Base-by-base conservation (phyloP, 2,329 filamentous ascomycete species). In the Fusarium hainanense region DNA sequence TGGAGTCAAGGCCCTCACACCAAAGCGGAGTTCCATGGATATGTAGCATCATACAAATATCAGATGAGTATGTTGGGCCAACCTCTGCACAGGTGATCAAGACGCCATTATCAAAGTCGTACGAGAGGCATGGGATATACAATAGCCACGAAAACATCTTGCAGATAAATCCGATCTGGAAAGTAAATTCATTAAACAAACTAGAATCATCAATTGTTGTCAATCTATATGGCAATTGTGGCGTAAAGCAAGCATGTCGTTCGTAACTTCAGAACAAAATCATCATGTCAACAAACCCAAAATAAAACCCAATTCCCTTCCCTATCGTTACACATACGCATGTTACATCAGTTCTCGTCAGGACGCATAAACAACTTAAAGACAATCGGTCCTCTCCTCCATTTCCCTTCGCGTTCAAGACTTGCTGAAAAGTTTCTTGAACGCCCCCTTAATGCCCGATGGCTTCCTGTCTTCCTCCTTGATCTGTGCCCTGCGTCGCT, bases 401-500 rank as follows among this genome's bases (percentile, higher is more conserved):
- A 37, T 43, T 68, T 49, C n/a, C 50, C 32, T 55, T 55, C 54
- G 42, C 56, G 57, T 50, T 74, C 59, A 72, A 54, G 62, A 72
- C 50, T 69, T 63, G 21, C 70, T 63, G 58, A 77, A 77, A 51
- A 77, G 54, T 64, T 75, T 77, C 75, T 77, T 77, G 58, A 77
- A 74, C 41, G 73, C 74, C 32, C 67, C 71, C 68, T 76, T 77
- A 54, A 77, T 72, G 28, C 76, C 75, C 37, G 72, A 67, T 54
- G 74, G 52, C 63, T 77, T 78, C 74, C 74, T 78, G 57, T 77
- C 66, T 34, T 75, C 67, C 61, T 79, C 75, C 62, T 70, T 79
- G 50, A 76, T 71, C 46, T 72, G 74, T 40, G 72, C 78, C 64
- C 69, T 79, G 70, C 75, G 74, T 59, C 77, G 69, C 68, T 78